Evolutionary conservation across 306 rosid species (phyloP), one percentile per base, ranked within the genome.

Genomic region (Trifolium dubium): DNA sequence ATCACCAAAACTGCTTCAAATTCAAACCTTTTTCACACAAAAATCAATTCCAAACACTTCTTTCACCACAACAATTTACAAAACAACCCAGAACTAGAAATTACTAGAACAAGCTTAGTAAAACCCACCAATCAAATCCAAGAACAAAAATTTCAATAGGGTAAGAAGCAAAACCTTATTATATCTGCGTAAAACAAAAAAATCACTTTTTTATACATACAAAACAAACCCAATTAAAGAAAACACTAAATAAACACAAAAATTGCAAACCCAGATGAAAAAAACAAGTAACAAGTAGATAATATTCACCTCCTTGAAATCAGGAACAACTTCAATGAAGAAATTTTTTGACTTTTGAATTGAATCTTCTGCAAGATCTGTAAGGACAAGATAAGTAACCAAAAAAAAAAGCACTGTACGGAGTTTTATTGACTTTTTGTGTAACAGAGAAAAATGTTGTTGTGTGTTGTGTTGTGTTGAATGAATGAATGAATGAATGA

Each of bases 401-500:
- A 11, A 10, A 54, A 23, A 55, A 5, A 63, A 6, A 18, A 34
- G 14, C 15, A 51, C 41, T 44, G 68, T 53, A 74, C 58, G 79
- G 70, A 51, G 37, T 15, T 15, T 44, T 32, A 1, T 83, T 83
- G 86, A 83, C 83, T 83, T 75, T 71, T 61, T 10, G 63, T 10
- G 63, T 11, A 51, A 14, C 23, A 32, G 58, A 35, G 14, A 31
- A 10, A 60, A 63, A 47, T 75, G 32, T 53, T 74, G 55, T 49
- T 49, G 7, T 49, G 50, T 44, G 29, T 8, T 55, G 34, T 71
- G 75, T 73, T 73, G 58, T 50, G 43, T 72, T 34, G 23, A 31
- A 7, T 53, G 19, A n/a, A n/a, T n/a, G n/a, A n/a, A n/a, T 32
- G 41, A 40, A 23, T 30, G 62, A 32, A 49, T 8, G 10, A 29